Conservation (phyloP, 225 moss, liverwort and hornwort genomes). For the Polytrichum commune region DNA sequence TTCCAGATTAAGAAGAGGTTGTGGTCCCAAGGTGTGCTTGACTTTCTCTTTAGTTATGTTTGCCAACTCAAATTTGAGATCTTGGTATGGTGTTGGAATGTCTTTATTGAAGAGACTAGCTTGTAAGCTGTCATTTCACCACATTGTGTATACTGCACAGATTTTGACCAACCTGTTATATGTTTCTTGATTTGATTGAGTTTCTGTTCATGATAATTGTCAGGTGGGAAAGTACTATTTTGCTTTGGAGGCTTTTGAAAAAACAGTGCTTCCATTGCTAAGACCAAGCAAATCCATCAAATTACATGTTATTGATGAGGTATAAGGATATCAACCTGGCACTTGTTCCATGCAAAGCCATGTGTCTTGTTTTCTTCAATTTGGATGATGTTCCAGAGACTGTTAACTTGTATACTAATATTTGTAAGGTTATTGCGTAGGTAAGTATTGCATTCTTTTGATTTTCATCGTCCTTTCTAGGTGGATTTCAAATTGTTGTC, state of each 20-base stretch:
- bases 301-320: constrained; percentile 81
- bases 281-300: constrained; percentile 67
- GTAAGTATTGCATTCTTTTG: no score
- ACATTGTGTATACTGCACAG: neutral
- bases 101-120: neutral
- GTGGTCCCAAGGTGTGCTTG: constrained; percentile 64
- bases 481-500: no score
- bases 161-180: neutral
- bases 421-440: no score
- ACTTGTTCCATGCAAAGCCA: no score
- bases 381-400: no score
- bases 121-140: neutral
- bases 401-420: no score
- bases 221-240: constrained; percentile 79
- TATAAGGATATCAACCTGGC: neutral
- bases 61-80: no score
- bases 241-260: constrained; percentile 81
- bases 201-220: neutral
- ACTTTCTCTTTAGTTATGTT: no score
- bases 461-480: no score
- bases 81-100: neutral
- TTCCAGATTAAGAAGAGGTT: constrained; percentile 74
- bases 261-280: constrained; percentile 62
- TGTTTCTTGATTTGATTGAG: neutral
- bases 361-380: no score